Conservation (phyloP, 345 rosid species). For the Gossypium rotundifolium region DNA sequence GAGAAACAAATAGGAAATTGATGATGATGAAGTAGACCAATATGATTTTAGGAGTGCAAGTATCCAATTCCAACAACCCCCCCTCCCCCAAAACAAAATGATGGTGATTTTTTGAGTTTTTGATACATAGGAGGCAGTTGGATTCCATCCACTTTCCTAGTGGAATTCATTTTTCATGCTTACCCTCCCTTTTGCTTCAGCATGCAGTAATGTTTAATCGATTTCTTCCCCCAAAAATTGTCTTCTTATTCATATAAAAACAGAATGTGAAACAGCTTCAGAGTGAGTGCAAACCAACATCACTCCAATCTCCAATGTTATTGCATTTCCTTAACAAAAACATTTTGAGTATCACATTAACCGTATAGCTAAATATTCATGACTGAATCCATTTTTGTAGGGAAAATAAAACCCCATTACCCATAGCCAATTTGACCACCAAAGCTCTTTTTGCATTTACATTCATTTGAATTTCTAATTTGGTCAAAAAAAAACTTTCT, state of each 20-base stretch:
- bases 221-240: too few species aligned
- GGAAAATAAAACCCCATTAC: neutral
- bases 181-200: conserved; percentile 19
- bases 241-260: neutral
- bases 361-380: too few species aligned
- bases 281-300: too few species aligned
- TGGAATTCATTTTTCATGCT: conserved; percentile 8
- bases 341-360: too few species aligned
- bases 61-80: conserved; percentile 34
- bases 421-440: neutral
- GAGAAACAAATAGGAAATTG: neutral
- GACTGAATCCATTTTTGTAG: too few species aligned
- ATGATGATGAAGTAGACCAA: conserved; percentile 39
- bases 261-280: too few species aligned
- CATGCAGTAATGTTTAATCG: conserved; percentile 9
- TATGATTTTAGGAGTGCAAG: conserved; percentile 25
- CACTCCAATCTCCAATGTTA: too few species aligned
- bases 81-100: conserved; percentile 24
- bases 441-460: neutral
- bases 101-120: conserved; percentile 34
- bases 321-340: too few species aligned
- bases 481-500: neutral
- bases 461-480: neutral
- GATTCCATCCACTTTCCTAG: conserved; percentile 16
- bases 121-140: conserved; percentile 10